Evolutionary conservation across 176 grass and related monocot species (phyloP).

Genomic region (Paspalum notatum): DNA sequence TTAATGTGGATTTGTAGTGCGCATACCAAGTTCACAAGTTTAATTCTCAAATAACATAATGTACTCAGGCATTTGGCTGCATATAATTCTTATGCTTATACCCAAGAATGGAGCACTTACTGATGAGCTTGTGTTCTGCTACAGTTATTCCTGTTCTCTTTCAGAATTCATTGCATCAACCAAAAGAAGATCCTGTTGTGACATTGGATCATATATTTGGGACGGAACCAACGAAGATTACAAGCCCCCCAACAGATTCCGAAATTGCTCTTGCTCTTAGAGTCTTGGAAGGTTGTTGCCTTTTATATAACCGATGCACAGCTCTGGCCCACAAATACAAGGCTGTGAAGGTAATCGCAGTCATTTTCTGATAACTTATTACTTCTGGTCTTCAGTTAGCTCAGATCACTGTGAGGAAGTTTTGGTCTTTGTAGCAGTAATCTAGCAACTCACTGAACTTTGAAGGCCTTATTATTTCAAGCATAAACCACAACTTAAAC

Average conservation of each 20-base stretch:
- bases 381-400: not conserved
- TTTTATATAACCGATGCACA: constrained; percentile 88
- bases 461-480: not conserved
- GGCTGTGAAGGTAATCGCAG: constrained; percentile 72
- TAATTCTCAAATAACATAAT: not conserved
- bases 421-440: constrained; percentile 13
- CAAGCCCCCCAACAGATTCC: constrained; percentile 73
- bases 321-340: constrained; percentile 86
- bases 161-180: constrained; percentile 84
- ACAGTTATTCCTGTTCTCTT: constrained; percentile 98
- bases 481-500: not conserved
- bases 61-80: constrained; percentile 1
- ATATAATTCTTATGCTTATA: constrained; percentile 18
- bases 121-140: constrained; percentile 65
- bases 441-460: constrained; percentile 13
- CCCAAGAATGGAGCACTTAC: constrained; percentile 38
- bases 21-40: not conserved
- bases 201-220: constrained; percentile 81
- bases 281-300: constrained; percentile 96
- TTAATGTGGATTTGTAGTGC: not conserved
- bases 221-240: constrained; percentile 78
- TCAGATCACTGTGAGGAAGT: not conserved
- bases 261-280: constrained; percentile 97
- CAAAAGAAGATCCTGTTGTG: constrained; percentile 68
- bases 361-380: constrained; percentile 27